Evolutionary conservation across 1,284 basidiomycete species (phyloP), one percentile per base, ranked within the genome.

Genomic region (Coriolopsis trogii): DNA sequence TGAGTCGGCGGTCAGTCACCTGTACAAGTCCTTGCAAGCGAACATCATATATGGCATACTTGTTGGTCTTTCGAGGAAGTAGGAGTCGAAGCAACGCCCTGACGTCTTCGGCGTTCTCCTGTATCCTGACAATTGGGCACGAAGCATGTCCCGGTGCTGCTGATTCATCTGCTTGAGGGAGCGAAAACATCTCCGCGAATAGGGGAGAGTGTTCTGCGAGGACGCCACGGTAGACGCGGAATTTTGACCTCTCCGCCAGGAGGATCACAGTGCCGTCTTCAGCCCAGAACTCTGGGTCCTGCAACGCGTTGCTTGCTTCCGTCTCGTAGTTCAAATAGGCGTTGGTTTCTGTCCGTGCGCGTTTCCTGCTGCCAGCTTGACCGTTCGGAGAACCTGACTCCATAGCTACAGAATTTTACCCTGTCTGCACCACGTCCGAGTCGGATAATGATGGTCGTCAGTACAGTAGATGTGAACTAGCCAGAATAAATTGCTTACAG

Each of bases 191-290:
- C 24, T 59, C 60, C 13, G 33, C 37, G 46, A 67, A 62, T 1
- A 65, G 54, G 6, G 41, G 41, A 1, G 64, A 63, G 18, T 60
- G 56, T 4, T 40, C 40, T 1, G 51, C 18, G 3, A 66, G 51
- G 8, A 61, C 10, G 9, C 60, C 55, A 3, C 33, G 43, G 40
- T 62, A 59, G 2, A 67, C 57, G 8, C 53, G 51, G 30, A 65
- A 67, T 6, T 34, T n/a, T 39, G 29, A 41, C 49, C 10, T 29
- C 23, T n/a, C 42, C 46, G 61, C 57, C 10, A 59, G n/a, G 6
- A 65, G 41, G 12, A 67, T 43, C 6, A 65, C 31, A 20, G 54
- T 64, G 0, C 65, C 64, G 33, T 65, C 65, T 20, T 51, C 40
- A 25, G 39, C 54, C 60, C 63, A 66, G 6, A 63, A 41, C 16